Base-by-base conservation (phyloP, 352 stramenopile species). In the Globisporangium acanthophoron region DNA sequence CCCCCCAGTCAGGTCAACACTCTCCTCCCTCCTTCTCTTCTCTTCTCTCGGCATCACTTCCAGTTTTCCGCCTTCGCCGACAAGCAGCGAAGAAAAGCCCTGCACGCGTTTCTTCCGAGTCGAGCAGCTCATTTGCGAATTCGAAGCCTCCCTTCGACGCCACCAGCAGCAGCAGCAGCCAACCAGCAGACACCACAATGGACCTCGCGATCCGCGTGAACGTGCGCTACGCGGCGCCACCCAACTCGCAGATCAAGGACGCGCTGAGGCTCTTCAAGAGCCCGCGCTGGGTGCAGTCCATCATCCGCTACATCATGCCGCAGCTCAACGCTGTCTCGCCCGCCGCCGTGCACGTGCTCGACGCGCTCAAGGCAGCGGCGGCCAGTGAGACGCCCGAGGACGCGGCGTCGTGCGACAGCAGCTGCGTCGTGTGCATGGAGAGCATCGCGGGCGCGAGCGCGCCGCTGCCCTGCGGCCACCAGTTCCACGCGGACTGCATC, bases 251-350 rank as follows among this genome's bases (percentile, higher is more conserved):
- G 70, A 92, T 93, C 66, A 93, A 95, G 64, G 85, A 95, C 70
- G 85, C 80, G 54, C 64, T 95, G 53, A 69, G 79, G 9, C 69
- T 95, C 37, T 95, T 95, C 71, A 95, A 95, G 80, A 93, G 83
- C 61, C 74, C 83, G 60, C 85, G 85, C 40, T 95, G 85, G 85
- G 85, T 95, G 44, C 83, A 92, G 61, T 92, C 81, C n/a, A 93
- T 95, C 66, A 93, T 95, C 56, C 85, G 80, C 16, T 92, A 93
- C 73, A 95, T 95, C 60, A 89, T 95, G 65, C 85, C 85, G 45
- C 85, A 95, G 65, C 80, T 95, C 55, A 83, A 94, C 67, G 83
- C 70, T 60, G 82, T 94, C 40, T 92, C 82, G 50, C 85, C 85
- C 2, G 83, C 80, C 3, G 69, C 85, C 7, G 64, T 86, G 55